Evolutionary conservation across 2,329 filamentous ascomycete species (phyloP).

Genomic region (Pyricularia sp.): DNA sequence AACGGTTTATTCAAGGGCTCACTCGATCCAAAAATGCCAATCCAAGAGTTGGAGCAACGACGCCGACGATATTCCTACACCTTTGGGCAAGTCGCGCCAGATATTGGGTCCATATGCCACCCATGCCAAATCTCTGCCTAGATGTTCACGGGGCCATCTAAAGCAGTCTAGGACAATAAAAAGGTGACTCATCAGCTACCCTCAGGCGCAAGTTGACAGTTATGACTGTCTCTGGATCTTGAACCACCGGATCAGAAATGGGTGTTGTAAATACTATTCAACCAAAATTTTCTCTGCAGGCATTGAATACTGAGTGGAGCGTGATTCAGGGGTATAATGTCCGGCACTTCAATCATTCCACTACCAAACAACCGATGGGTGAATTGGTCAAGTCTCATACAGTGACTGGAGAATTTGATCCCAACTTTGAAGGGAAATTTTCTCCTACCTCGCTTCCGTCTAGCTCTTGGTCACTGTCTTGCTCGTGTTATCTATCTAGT

Average conservation of each 20-base stretch:
- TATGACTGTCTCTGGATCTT: background rate
- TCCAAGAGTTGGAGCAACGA: background rate
- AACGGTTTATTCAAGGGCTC: too few relatives aligned
- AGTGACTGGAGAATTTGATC: background rate
- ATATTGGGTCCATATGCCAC: background rate
- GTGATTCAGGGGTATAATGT: background rate
- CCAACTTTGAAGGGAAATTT: background rate
- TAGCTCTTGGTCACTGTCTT: background rate
- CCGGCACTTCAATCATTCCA: background rate
- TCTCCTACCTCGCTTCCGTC: background rate
- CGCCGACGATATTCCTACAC: background rate
- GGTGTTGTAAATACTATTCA: too few relatives aligned
- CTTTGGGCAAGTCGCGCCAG: background rate
- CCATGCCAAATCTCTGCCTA: background rate
- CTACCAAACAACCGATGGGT: background rate
- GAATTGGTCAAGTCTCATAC: background rate
- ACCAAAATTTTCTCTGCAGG: too few relatives aligned
- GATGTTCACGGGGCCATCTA: background rate
- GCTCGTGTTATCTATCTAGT: background rate
- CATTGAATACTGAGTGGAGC: background rate
- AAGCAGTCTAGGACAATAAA: background rate
- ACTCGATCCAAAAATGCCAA: background rate
- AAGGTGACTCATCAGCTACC: background rate
- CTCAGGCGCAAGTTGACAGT: background rate
- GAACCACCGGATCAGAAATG: background rate